phyloP scores from a whole-genome alignment of 345 rosid genomes.

The Toxicodendron radicans region DNA sequence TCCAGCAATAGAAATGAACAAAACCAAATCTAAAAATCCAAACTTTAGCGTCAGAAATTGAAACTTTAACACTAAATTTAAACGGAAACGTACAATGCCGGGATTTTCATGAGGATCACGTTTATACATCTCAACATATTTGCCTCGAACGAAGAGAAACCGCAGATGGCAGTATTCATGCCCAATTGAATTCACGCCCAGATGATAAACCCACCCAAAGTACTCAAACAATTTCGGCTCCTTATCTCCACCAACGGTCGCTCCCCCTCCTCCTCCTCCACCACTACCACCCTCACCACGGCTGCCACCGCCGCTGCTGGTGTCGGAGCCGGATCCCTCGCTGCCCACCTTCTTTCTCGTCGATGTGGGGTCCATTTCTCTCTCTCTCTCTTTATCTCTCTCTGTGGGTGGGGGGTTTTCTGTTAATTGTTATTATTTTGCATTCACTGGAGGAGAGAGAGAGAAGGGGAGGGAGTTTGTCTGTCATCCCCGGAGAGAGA shows the following conservation, averaged over 20 bases:
- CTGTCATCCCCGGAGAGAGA: neutral
- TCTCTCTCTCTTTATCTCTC: neutral
- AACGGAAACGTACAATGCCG: constrained; percentile 59
- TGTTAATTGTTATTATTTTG: neutral
- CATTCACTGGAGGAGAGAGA: neutral
- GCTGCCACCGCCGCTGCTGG: neutral
- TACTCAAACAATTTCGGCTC: constrained; percentile 46
- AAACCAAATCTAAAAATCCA: neutral
- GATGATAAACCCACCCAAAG: constrained; percentile 83
- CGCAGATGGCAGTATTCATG: constrained; percentile 79
- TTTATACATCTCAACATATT: constrained; percentile 84
- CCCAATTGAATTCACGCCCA: constrained; percentile 82
- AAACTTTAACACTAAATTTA: neutral
- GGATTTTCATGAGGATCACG: constrained; percentile 88
- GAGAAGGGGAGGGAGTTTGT: neutral
- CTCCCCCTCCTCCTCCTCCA: neutral
- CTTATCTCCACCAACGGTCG: constrained; percentile 1
- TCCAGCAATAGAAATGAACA: neutral
- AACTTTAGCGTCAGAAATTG: neutral
- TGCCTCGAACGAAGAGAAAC: constrained; percentile 71
- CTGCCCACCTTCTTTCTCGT: neutral
- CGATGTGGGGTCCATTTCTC: too few relatives aligned
- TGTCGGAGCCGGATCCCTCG: constrained; percentile 18
- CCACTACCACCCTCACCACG: neutral
- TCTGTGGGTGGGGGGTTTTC: neutral